Evolutionary conservation across 352 stramenopile species (phyloP), one percentile per base, ranked within the genome.

Genomic region (Globisporangium sylvaticum): DNA sequence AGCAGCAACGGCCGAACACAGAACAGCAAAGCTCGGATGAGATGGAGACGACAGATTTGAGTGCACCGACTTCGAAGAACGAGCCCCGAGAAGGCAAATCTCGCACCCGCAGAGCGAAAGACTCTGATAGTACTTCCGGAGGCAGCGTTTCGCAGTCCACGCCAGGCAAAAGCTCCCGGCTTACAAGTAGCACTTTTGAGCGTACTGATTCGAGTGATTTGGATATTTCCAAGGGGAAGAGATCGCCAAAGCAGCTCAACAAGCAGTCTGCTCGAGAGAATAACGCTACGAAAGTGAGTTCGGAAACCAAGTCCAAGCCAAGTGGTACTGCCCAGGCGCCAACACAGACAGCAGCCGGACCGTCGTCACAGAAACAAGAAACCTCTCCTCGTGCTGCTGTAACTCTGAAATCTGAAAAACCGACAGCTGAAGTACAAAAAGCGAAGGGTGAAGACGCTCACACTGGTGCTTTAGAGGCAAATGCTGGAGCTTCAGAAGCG

Each of bases 211-310:
- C 66, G 53, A 71, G 59, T 15, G 66, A 71, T 25, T 10, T 53
- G 29, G 66, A 71, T 15, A 39, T 58, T 34, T 29, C 66, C 37
- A 71, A 53, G 59, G 15, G 39, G 39, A 71, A 71, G 53, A 62
- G 24, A 46, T 63, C 66, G 18, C 50, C 59, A 5, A 71, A 65
- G 62, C 67, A 66, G n/a, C 10, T 20, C 42, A 69, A 24, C 32
- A 67, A 68, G 15, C 18, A 27, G 29, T 42, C 50, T 10, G 15
- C 62, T 67, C 50, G 44, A 54, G 62, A 60, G 27, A 62, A 24
- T 4, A 55, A 55, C 32, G 39, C 20, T 22, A 32, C 24, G 7
- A 66, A 66, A 20, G 44, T 4, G 42, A 64, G 29, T 46, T 12
- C 44, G 31, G 64, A 53, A 37, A 7, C 32, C 20, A 64, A 69